Evolutionary conservation across 2,329 filamentous ascomycete genomes (phyloP), one percentile per base, ranked within the genome.

Genomic region (Ceratocystiopsis sp.): DNA sequence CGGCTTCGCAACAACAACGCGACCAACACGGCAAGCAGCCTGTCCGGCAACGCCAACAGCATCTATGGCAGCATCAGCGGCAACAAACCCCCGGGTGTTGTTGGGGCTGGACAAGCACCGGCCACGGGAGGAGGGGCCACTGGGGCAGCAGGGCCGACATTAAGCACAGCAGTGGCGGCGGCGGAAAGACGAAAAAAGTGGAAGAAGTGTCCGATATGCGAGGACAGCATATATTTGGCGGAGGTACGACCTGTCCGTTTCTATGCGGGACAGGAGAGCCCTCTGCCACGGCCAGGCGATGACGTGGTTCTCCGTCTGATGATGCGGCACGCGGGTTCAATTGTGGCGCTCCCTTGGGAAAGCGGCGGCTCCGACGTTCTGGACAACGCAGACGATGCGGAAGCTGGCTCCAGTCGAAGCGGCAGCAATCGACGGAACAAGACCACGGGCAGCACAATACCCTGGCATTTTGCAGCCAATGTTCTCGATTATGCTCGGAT

Each of bases 171-270:
- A 10, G 19, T 35, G 6, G 16, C 38, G 13, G 17, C 41, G 1
- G 9, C 36, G 4, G 47, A 44, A 37, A 37, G 18, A 42, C 44
- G 44, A 4, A 43, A 21, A 33, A 45, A 45, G 43, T 95, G 84
- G 74, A 93, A 93, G 64, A 94, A 93, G 58, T 98, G 91, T 52
- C 89, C 91, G 0, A 87, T 98, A 33, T 98, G 91, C 59, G 91
- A 84, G 64, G 91, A 98, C 58, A 78, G 74, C 40, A 75, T 98
- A n/a, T 93, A 91, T 57, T 71, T 87, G n/a, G 80, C 84, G 10
- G 91, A 98, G 49, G 84, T 83, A 18, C 72, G 84, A 40, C 86
- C 91, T 1, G 87, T 95, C 18, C 75, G 87, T 40, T 95, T 91
- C 71, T 95, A 94, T 54, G 74, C 75, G 35, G 89, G 86, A 1